Evolutionary conservation across 768 basidiomycete species (phyloP).

Genomic region (Lactarius psammicola): DNA sequence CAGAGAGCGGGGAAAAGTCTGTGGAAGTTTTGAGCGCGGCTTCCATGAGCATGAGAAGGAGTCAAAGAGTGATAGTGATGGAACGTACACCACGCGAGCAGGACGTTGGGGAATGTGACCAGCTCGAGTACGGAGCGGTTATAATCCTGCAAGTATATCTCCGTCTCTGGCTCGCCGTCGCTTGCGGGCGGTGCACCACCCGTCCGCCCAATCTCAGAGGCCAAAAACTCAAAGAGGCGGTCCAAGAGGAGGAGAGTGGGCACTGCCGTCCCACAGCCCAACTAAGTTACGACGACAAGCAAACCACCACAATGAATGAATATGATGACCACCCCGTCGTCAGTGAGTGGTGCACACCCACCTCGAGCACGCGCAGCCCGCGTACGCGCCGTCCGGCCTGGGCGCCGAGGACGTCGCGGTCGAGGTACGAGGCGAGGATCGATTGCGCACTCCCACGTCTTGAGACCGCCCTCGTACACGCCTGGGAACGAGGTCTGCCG

Average conservation of each 20-base stretch:
- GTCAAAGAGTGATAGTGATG: not conserved
- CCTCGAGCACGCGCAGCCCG: slow-evolving; percentile 72
- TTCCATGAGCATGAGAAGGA: not conserved
- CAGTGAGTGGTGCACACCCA: slow-evolving; percentile 34
- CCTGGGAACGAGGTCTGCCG: slow-evolving; percentile 90
- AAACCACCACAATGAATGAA: not conserved
- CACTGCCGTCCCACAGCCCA: slow-evolving; percentile 91
- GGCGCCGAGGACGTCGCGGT: slow-evolving; percentile 33
- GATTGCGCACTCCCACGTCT: slow-evolving; percentile 96
- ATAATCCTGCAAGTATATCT: slow-evolving; percentile 88
- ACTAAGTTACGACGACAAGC: slow-evolving; percentile 41
- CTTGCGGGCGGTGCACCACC: not conserved
- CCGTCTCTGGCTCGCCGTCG: slow-evolving; percentile 37
- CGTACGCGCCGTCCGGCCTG: slow-evolving; percentile 32
- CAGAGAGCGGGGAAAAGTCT: slow-evolving; percentile 65
- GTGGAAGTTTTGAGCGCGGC: too few species aligned
- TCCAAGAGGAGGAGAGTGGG: slow-evolving; percentile 76
- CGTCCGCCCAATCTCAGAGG: slow-evolving; percentile 1
- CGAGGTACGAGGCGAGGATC: slow-evolving; percentile 76
- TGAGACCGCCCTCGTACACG: slow-evolving; percentile 93
- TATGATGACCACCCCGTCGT: not conserved
- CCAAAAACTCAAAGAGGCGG: slow-evolving; percentile 46
- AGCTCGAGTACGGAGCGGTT: slow-evolving; percentile 78
- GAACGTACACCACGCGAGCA: slow-evolving; percentile 78
- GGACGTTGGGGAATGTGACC: slow-evolving; percentile 73